A percentile compares a stretch with the other conserved stretches of the same genome.
phyloP scores from a whole-genome alignment of 371 early-diverging fungal genomes.

The Lichtheimia ramosa region DNA sequence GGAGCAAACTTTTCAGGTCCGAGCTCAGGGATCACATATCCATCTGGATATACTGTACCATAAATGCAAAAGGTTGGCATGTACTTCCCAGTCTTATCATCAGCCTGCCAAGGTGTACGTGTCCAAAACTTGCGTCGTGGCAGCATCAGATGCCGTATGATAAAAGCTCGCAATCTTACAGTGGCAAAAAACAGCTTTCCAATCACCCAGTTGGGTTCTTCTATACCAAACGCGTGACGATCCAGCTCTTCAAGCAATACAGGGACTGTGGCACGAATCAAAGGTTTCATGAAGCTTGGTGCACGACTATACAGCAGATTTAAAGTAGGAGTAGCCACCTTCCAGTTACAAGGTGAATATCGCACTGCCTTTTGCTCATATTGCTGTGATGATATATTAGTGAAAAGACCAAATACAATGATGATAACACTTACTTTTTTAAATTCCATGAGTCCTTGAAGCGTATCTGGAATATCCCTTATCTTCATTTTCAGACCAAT shows the following conservation, averaged over 20 bases:
- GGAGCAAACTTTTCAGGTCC: conserved; percentile 38
- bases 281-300: conserved; percentile 24
- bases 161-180: conserved; percentile 22
- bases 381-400: not conserved
- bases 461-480: conserved; percentile 46
- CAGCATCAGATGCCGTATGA: conserved; percentile 33
- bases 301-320: conserved; percentile 19
- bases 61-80: conserved; percentile 31
- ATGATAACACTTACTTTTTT: conserved; percentile 18
- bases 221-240: conserved; percentile 25
- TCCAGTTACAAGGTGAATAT: conserved; percentile 23
- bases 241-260: conserved; percentile 23
- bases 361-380: conserved; percentile 22
- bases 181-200: conserved; percentile 6
- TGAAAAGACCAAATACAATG: not conserved
- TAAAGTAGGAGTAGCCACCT: conserved; percentile 28
- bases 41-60: conserved; percentile 26
- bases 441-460: conserved; percentile 32
- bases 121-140: conserved; percentile 25
- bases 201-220: conserved; percentile 20
- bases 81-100: conserved; percentile 23
- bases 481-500: conserved; percentile 46
- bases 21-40: conserved; percentile 35
- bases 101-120: conserved; percentile 26
- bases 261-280: conserved; percentile 18